Evolutionary conservation across 2,329 filamentous ascomycete species (phyloP).

Genomic region (Grosmannia serpens): DNA sequence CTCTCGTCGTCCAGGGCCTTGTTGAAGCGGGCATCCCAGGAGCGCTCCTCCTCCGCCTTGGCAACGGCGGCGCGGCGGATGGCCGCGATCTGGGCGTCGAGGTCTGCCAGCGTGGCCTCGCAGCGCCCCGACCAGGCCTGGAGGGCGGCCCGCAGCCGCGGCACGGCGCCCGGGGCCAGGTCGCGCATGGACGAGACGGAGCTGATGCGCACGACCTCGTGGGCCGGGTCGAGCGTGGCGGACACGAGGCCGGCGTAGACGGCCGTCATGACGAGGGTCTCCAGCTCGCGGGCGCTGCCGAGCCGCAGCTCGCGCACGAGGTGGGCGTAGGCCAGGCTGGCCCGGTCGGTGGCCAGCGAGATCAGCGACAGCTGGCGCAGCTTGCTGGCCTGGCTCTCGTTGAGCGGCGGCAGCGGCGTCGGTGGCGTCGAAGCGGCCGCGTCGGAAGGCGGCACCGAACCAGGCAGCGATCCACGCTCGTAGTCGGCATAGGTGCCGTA

Average conservation of each 20-base stretch:
- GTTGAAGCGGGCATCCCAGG: constrained; percentile 36
- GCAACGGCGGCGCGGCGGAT: constrained; percentile 49
- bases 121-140: constrained; percentile 71
- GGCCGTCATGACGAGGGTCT: constrained; percentile 75
- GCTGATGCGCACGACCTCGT: constrained; percentile 63
- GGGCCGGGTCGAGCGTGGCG: constrained; percentile 71
- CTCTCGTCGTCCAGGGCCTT: constrained; percentile 35
- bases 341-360: constrained; percentile 58
- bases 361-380: constrained; percentile 85
- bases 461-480: constrained; percentile 15
- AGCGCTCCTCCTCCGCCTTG: constrained; percentile 38
- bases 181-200: constrained; percentile 81
- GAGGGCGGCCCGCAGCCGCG: constrained; percentile 56
- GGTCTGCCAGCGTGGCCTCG: constrained; percentile 55
- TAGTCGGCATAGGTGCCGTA: constrained; percentile 84
- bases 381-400: constrained; percentile 64
- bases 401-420: constrained; percentile 51
- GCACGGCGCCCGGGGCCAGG: constrained; percentile 61
- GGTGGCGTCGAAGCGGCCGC: not conserved
- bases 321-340: constrained; percentile 59
- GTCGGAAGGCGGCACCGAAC: not conserved
- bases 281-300: constrained; percentile 55
- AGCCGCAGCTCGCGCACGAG: constrained; percentile 60
- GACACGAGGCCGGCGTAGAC: constrained; percentile 77
- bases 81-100: constrained; percentile 62